A percentile compares a stretch with the other conserved stretches of the same genome.
Evolutionary conservation across 306 rosid species (phyloP).

Genomic region (Quercus mongolica): DNA sequence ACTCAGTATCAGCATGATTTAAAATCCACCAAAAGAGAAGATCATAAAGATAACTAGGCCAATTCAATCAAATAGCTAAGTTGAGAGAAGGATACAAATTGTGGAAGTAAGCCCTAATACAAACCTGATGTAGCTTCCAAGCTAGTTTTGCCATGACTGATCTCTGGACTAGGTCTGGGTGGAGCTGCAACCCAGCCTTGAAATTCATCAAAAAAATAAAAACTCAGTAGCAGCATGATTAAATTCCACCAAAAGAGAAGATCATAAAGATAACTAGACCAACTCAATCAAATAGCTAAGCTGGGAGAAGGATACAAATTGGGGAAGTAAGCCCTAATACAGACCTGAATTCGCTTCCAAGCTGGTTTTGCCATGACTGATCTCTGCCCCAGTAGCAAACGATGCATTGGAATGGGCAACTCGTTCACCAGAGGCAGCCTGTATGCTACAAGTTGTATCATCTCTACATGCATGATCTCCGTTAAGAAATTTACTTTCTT

Average conservation of each 20-base stretch:
- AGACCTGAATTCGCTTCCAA: constrained; percentile 67
- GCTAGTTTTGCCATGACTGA: constrained; percentile 45
- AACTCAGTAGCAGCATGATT: constrained; percentile 13
- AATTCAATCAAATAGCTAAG: constrained; percentile 12
- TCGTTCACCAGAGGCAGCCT: constrained; percentile 41
- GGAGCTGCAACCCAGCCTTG: constrained; percentile 47
- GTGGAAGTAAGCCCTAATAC: constrained; percentile 7
- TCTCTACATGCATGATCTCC: constrained; percentile 41
- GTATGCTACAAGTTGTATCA: constrained; percentile 35
- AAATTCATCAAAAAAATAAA: constrained; percentile 11
- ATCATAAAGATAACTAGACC: constrained; percentile 5
- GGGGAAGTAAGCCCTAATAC: constrained; percentile 7
- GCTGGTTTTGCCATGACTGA: constrained; percentile 45
- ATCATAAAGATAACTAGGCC: constrained; percentile 5
- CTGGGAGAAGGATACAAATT: neutral
- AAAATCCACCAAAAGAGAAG: constrained; percentile 12
- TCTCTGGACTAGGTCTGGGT: constrained; percentile 35
- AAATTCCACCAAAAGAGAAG: constrained; percentile 11
- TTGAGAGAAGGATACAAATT: neutral
- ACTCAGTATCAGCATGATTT: constrained; percentile 11
- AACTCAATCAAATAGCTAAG: constrained; percentile 12
- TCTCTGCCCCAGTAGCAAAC: constrained; percentile 45
- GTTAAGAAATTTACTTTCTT: constrained; percentile 52
- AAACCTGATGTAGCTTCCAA: constrained; percentile 68
- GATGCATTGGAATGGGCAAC: constrained; percentile 36